A percentile compares a stretch with the other conserved stretches of the same genome.
Evolutionary conservation across 768 basidiomycete species (phyloP).

Genomic region (Kwoniella europaea): DNA sequence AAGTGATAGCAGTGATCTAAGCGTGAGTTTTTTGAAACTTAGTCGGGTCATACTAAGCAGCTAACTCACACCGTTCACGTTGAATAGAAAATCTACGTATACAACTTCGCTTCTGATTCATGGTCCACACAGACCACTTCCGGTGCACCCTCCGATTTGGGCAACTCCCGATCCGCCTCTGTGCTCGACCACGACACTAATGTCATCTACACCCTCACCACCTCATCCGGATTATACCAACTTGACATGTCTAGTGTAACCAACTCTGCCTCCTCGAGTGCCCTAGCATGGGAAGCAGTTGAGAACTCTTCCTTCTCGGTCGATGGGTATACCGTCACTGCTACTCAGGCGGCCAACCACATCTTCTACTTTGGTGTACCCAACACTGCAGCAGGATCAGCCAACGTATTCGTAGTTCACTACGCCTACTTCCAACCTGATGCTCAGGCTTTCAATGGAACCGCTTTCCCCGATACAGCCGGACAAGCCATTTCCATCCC

Average conservation of each 20-base stretch:
- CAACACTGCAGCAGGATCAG: conserved; percentile 69
- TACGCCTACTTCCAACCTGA: conserved; percentile 72
- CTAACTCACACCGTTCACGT: neutral
- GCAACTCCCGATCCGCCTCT: conserved; percentile 64
- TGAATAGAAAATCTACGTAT: conserved; percentile 70
- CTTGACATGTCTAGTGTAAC: conserved; percentile 73
- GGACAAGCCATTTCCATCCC: conserved; percentile 77
- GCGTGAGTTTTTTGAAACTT: conserved; percentile 54
- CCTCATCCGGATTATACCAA: conserved; percentile 62
- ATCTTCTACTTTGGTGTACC: conserved; percentile 79
- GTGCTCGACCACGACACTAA: conserved; percentile 96
- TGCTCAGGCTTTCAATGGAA: conserved; percentile 67
- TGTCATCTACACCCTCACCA: conserved; percentile 69
- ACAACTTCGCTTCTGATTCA: conserved; percentile 65
- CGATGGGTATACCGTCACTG: conserved; percentile 70
- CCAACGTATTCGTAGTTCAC: conserved; percentile 84
- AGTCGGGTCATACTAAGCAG: neutral
- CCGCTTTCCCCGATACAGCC: conserved; percentile 69
- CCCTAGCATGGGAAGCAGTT: conserved; percentile 71
- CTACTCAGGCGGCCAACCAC: conserved; percentile 86
- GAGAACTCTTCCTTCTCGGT: conserved; percentile 66
- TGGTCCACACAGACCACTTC: conserved; percentile 75
- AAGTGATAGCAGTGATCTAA: conserved; percentile 73
- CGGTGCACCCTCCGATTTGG: conserved; percentile 62
- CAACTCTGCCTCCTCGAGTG: conserved; percentile 64